Conservation (phyloP, 371 early-diverging fungal species). For the Lichtheimia ramosa region DNA sequence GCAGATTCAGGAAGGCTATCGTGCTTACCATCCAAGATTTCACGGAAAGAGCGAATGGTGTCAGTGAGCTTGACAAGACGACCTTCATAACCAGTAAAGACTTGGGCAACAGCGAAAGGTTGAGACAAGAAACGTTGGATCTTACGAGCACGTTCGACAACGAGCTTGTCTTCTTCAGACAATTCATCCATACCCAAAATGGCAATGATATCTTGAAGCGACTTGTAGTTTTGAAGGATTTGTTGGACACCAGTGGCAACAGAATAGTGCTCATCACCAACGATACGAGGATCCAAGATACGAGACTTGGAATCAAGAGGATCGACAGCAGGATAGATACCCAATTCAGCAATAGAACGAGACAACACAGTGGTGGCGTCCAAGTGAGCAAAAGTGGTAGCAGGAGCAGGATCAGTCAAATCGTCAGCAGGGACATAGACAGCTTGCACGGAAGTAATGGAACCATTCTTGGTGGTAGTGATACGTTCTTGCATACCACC, state of each 20-base stretch:
- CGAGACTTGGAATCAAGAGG: conserved; percentile 98
- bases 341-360: conserved; percentile 96
- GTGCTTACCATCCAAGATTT: conserved; percentile 95
- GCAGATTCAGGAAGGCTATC: conserved; percentile 94
- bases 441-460: conserved; percentile 97
- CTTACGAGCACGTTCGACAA: conserved; percentile 93
- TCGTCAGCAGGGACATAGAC: conserved; percentile 99
- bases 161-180: conserved; percentile 96
- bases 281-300: conserved; percentile 95
- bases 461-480: conserved; percentile 99
- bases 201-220: conserved; percentile 96
- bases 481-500: no score
- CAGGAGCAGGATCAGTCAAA: conserved; percentile 99
- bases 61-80: conserved; percentile 89
- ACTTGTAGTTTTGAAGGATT: conserved; percentile 95
- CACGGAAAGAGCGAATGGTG: conserved; percentile 94
- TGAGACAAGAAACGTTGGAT: conserved; percentile 97
- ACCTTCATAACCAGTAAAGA: conserved; percentile 97
- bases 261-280: conserved; percentile 92
- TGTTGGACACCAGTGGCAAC: conserved; percentile 92
- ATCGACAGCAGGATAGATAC: conserved; percentile 99
- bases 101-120: conserved; percentile 94
- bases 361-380: conserved; percentile 99
- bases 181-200: conserved; percentile 96
- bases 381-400: conserved; percentile 98